Conservation (phyloP, 805 yeast species). For the Blastobotrys peoriensis region DNA sequence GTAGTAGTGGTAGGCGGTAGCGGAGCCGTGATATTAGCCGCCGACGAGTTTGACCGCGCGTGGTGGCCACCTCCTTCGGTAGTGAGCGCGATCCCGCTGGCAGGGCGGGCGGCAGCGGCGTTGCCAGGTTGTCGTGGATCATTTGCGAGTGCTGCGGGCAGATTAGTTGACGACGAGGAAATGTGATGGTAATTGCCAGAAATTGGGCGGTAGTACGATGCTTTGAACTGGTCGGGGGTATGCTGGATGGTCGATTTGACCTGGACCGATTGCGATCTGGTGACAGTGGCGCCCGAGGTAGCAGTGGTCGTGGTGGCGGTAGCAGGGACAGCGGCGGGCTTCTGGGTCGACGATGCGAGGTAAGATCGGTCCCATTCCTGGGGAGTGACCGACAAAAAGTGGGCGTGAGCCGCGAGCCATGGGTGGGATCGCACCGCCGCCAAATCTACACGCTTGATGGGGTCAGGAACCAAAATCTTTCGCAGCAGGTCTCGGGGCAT, state of each 20-base stretch:
- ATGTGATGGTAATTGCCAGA: background rate
- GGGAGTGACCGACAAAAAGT: slow-evolving; percentile 77
- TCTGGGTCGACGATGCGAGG: slow-evolving; percentile 5
- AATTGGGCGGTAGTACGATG: background rate
- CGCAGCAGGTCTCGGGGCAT: slow-evolving; percentile 86
- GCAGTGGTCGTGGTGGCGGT: slow-evolving; percentile 8
- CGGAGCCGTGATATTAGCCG: slow-evolving; percentile 2
- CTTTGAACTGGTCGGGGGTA: background rate
- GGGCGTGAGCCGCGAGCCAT: slow-evolving; percentile 83
- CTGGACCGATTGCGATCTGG: slow-evolving; percentile 24
- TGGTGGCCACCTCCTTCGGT: background rate
- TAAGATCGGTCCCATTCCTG: slow-evolving; percentile 73
- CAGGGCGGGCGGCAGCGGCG: background rate
- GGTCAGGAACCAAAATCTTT: slow-evolving; percentile 76
- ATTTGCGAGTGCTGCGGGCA: slow-evolving; percentile 1
- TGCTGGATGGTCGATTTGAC: slow-evolving; percentile 11
- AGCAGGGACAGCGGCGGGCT: background rate
- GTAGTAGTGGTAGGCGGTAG: slow-evolving; percentile 6
- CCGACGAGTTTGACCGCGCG: background rate
- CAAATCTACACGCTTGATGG: slow-evolving; percentile 64
- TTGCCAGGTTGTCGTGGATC: background rate
- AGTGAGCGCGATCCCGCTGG: background rate
- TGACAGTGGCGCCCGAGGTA: slow-evolving; percentile 7
- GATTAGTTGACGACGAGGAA: slow-evolving; percentile 4
- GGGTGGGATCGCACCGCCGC: slow-evolving; percentile 71